phyloP scores from a whole-genome alignment of 1,139 yeast species.

The Pneumocystis jirovecii region DNA sequence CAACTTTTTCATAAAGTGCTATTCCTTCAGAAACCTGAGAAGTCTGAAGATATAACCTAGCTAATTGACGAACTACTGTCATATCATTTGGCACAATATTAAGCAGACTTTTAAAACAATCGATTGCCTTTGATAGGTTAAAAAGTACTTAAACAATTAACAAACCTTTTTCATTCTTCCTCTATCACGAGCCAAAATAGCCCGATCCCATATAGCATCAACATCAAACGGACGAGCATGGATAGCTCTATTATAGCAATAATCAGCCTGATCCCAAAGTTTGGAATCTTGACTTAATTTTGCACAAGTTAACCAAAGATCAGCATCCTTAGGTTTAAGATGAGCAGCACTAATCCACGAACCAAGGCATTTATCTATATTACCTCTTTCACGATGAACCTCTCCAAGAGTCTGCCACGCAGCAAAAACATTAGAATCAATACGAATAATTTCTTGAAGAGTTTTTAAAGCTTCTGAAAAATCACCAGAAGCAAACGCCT shows the following conservation, averaged over 20 bases:
- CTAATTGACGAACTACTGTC: slow-evolving; percentile 53
- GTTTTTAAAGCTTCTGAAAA: slow-evolving; percentile 49
- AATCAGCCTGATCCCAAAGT: slow-evolving; percentile 63
- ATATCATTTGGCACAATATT: slow-evolving; percentile 47
- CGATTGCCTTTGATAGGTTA: slow-evolving; percentile 38
- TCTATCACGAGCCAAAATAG: slow-evolving; percentile 20
- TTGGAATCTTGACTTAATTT: slow-evolving; percentile 59
- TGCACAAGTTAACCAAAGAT: slow-evolving; percentile 76
- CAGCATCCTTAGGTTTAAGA: slow-evolving; percentile 58
- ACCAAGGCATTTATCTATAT: slow-evolving; percentile 56
- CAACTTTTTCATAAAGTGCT: slow-evolving; percentile 52
- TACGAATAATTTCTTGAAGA: slow-evolving; percentile 58
- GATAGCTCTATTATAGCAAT: slow-evolving; percentile 65
- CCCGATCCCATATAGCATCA: slow-evolving; percentile 30
- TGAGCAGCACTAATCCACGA: slow-evolving; percentile 80
- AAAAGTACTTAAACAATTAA: background rate
- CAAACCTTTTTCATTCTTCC: slow-evolving; percentile 17
- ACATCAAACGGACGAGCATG: slow-evolving; percentile 42
- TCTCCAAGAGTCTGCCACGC: slow-evolving; percentile 83
- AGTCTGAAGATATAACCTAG: slow-evolving; percentile 60
- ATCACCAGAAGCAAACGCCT: slow-evolving; percentile 56
- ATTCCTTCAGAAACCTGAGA: slow-evolving; percentile 71
- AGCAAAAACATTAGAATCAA: slow-evolving; percentile 61
- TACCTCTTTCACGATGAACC: slow-evolving; percentile 55
- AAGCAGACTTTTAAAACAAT: slow-evolving; percentile 33